Evolutionary conservation across 208 protist species (phyloP).

Genomic region (Histomonas meleagridis): DNA sequence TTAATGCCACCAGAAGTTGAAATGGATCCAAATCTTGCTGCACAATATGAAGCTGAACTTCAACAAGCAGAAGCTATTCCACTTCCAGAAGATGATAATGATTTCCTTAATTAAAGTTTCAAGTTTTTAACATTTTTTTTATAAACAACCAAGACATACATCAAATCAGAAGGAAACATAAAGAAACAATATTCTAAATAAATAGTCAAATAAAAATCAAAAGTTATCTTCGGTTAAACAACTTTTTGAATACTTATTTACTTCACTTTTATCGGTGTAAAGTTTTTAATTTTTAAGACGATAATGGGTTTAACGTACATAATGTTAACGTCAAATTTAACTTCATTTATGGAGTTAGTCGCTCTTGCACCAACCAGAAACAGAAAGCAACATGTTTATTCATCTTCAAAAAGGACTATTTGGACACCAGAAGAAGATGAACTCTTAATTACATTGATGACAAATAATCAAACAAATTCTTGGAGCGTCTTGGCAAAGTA

Average conservation of each 20-base stretch:
- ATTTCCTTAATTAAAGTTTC: no score
- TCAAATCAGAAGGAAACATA: no score
- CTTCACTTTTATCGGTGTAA: no score
- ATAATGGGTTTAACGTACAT: no score
- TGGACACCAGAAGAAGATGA: slow-evolving; percentile 28
- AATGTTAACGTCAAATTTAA: no score
- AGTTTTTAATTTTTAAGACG: no score
- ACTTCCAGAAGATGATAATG: slow-evolving; percentile 74
- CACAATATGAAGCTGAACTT: slow-evolving; percentile 68
- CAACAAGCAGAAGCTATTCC: slow-evolving; percentile 62
- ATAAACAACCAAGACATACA: no score
- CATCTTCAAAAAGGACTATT: not conserved
- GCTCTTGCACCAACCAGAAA: not conserved
- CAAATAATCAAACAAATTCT: not conserved
- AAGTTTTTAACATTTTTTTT: no score
- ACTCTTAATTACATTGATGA: not conserved
- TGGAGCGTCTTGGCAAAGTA: not conserved
- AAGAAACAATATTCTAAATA: no score
- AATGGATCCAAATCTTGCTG: slow-evolving; percentile 53
- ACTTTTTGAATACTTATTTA: no score
- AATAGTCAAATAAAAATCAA: no score
- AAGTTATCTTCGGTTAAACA: no score
- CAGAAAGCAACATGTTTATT: not conserved
- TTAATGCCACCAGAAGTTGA: slow-evolving; percentile 57
- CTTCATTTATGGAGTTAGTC: not conserved